Conservation (phyloP, 2,329 filamentous ascomycete genomes). For the Xylogone sp. region DNA sequence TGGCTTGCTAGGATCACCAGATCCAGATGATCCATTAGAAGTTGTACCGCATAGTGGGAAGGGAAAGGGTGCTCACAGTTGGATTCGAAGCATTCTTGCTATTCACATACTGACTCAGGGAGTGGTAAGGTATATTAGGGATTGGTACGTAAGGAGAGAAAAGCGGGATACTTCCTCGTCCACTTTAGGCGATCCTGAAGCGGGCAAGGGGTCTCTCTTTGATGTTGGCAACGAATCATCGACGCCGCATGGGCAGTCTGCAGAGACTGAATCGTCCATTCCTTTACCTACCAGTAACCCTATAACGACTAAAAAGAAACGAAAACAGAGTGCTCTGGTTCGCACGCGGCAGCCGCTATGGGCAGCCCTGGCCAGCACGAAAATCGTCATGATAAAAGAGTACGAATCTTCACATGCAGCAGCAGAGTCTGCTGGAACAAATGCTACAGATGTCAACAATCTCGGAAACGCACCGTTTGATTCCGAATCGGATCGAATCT, state of each 20-base stretch:
- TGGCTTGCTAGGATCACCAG: constrained; percentile 20
- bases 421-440: constrained; percentile 68
- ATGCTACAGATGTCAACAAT: constrained; percentile 73
- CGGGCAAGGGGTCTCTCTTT: constrained; percentile 42
- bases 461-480: constrained; percentile 73
- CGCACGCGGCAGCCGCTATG: constrained; percentile 88
- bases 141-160: constrained; percentile 62
- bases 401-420: constrained; percentile 77
- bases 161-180: constrained; percentile 47
- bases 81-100: constrained; percentile 65
- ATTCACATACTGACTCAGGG: constrained; percentile 75
- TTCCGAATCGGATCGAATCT: constrained; percentile 67
- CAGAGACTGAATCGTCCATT: constrained; percentile 21
- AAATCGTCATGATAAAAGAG: constrained; percentile 93
- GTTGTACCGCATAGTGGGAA: constrained; percentile 41
- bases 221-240: constrained; percentile 47
- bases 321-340: constrained; percentile 88
- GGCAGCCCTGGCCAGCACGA: constrained; percentile 92
- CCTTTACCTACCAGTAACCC: constrained; percentile 25
- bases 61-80: constrained; percentile 57
- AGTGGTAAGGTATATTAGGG: constrained; percentile 65
- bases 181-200: constrained; percentile 57
- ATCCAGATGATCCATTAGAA: constrained; percentile 45
- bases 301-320: constrained; percentile 71
- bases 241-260: constrained; percentile 14